Evolutionary conservation across 768 basidiomycete species (phyloP).

Genomic region (Suillus variegatus): DNA sequence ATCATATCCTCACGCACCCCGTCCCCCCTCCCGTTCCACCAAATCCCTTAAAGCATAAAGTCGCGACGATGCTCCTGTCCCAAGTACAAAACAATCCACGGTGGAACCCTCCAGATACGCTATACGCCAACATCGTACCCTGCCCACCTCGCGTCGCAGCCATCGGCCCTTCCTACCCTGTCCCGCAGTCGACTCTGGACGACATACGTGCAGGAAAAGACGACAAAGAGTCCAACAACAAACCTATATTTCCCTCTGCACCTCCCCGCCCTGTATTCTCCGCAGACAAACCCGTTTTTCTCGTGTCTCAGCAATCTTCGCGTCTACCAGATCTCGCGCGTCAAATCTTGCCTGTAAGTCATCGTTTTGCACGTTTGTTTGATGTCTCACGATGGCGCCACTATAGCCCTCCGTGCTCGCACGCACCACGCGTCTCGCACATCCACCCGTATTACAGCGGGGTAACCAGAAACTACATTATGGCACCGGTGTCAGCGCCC

Average conservation of each 20-base stretch:
- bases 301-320: constrained; percentile 63
- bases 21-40: constrained; percentile 49
- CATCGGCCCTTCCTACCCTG: constrained; percentile 68
- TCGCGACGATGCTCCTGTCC: constrained; percentile 69
- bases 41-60: constrained; percentile 68
- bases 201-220: constrained; percentile 41
- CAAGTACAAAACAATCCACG: constrained; percentile 58
- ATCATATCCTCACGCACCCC: constrained; percentile 75
- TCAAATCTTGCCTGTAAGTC: constrained; percentile 65
- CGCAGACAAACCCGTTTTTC: constrained; percentile 58
- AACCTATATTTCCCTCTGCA: constrained; percentile 33
- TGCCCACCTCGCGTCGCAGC: constrained; percentile 61
- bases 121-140: constrained; percentile 60
- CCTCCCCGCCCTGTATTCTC: constrained; percentile 42
- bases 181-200: constrained; percentile 40
- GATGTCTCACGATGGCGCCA: neutral
- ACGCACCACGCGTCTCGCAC: constrained; percentile 62
- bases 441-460: constrained; percentile 65
- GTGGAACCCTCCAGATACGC: constrained; percentile 69
- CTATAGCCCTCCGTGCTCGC: constrained; percentile 53
- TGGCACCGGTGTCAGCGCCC: constrained; percentile 40
- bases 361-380: neutral
- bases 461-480: constrained; percentile 41
- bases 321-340: constrained; percentile 69
- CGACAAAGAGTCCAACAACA: constrained; percentile 54